A percentile compares a stretch with the other conserved stretches of the same genome.
phyloP scores from a whole-genome alignment of 164 flowering plant genomes.

The Vitis rupestris region DNA sequence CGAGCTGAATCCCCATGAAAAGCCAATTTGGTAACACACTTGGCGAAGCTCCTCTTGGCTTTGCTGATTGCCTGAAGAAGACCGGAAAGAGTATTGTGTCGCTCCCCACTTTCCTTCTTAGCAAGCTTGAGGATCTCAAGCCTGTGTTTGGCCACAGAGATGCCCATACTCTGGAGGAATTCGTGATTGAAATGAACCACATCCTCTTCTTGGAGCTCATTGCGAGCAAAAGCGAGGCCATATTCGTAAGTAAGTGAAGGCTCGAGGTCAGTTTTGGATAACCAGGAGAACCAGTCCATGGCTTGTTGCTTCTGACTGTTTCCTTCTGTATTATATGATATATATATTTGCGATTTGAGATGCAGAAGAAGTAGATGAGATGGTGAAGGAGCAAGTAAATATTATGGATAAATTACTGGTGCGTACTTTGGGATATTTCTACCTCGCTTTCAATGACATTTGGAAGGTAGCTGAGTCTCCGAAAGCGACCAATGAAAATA shows the following conservation, averaged over 20 bases:
- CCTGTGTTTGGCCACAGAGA: slow-evolving; percentile 78
- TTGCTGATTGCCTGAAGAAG: slow-evolving; percentile 30
- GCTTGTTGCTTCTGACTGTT: background rate
- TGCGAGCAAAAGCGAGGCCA: slow-evolving; percentile 54
- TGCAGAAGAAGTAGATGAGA: slow-evolving; percentile 1
- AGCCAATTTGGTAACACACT: slow-evolving; percentile 20
- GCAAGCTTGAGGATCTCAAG: slow-evolving; percentile 81
- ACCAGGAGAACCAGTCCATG: slow-evolving; percentile 93
- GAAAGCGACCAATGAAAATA: slow-evolving; percentile 14
- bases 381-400: slow-evolving; percentile 10
- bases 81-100: slow-evolving; percentile 14
- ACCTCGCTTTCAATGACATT: slow-evolving; percentile 3
- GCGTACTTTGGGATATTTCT: background rate
- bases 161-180: slow-evolving; percentile 81
- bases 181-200: slow-evolving; percentile 72
- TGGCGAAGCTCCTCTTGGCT: slow-evolving; percentile 24
- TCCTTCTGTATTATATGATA: background rate
- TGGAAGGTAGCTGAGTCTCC: slow-evolving; percentile 25
- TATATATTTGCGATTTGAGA: background rate
- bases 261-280: slow-evolving; percentile 60
- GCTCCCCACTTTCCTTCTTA: slow-evolving; percentile 17
- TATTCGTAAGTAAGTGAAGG: slow-evolving; percentile 61
- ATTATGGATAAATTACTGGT: slow-evolving; percentile 17
- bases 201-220: slow-evolving; percentile 72
- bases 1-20: slow-evolving; percentile 2